Percentiles rank a stretch among this genome's conserved stretches.
Evolutionary conservation across 305 asterid species (phyloP).

Genomic region (Rubia balearica): DNA sequence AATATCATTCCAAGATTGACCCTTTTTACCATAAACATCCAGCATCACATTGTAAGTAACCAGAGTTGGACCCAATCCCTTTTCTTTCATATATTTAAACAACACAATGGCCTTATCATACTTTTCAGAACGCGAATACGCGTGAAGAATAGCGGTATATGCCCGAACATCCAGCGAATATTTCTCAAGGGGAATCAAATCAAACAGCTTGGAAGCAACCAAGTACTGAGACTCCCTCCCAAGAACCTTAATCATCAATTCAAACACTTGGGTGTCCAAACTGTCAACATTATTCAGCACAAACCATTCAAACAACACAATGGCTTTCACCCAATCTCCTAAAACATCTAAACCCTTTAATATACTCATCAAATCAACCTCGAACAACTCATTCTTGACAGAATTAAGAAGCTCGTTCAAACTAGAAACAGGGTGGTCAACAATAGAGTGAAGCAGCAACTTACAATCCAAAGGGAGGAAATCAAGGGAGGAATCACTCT

Average conservation of each 20-base stretch:
- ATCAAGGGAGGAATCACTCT: slow-evolving; percentile 40
- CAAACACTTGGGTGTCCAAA: slow-evolving; percentile 70
- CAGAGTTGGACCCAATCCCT: slow-evolving; percentile 53
- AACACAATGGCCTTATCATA: slow-evolving; percentile 69
- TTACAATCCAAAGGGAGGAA: slow-evolving; percentile 66
- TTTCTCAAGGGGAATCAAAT: slow-evolving; percentile 58
- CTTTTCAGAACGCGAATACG: slow-evolving; percentile 77
- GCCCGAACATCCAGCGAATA: slow-evolving; percentile 66
- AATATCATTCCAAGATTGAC: slow-evolving; percentile 74
- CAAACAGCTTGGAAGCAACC: slow-evolving; percentile 61
- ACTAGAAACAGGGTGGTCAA: slow-evolving; percentile 41
- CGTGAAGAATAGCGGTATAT: slow-evolving; percentile 71
- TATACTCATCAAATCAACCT: slow-evolving; percentile 62
- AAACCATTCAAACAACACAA: slow-evolving; percentile 81
- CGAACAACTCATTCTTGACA: slow-evolving; percentile 46
- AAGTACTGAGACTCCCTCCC: slow-evolving; percentile 81
- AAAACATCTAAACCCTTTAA: slow-evolving; percentile 67
- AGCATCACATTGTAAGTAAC: slow-evolving; percentile 91
- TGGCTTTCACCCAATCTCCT: slow-evolving; percentile 57
- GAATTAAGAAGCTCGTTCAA: slow-evolving; percentile 59
- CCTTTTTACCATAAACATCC: slow-evolving; percentile 82
- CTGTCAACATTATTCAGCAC: slow-evolving; percentile 41
- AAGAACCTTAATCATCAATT: slow-evolving; percentile 68
- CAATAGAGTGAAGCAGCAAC: slow-evolving; percentile 53
- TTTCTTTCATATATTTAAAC: slow-evolving; percentile 55